Evolutionary conservation across 2,329 filamentous ascomycete genomes (phyloP).

Genomic region (Claviceps sp.): DNA sequence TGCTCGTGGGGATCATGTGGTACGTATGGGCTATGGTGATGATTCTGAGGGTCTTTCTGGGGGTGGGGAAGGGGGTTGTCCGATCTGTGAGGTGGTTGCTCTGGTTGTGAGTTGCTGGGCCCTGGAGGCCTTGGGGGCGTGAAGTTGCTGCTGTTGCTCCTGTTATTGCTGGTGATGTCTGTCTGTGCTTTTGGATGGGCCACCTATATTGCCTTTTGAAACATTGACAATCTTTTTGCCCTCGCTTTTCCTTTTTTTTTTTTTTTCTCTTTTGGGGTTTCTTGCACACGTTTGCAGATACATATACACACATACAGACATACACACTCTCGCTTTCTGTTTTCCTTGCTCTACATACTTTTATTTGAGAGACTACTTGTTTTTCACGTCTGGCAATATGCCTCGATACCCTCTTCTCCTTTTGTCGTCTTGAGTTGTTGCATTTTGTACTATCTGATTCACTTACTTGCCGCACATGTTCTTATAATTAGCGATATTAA

Average conservation of each 20-base stretch:
- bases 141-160: not conserved
- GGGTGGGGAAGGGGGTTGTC: conserved; percentile 45
- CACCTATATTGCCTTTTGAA: not conserved
- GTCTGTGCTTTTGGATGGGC: not conserved
- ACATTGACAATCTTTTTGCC: not conserved
- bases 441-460: not conserved
- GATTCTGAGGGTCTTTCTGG: conserved; percentile 52
- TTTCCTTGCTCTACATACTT: not conserved
- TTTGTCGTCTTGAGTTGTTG: not conserved
- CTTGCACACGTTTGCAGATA: not conserved
- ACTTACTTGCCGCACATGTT: not conserved
- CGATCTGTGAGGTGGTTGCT: conserved; percentile 64
- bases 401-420: not conserved
- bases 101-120: conserved; percentile 44
- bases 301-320: not conserved
- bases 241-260: not conserved
- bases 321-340: not conserved
- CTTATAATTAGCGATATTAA: not conserved
- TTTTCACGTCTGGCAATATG: not conserved
- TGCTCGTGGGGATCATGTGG: conserved; percentile 83
- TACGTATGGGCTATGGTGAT: conserved; percentile 85
- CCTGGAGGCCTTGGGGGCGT: too few species aligned
- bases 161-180: not conserved
- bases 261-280: not conserved
- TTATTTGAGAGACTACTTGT: not conserved